Evolutionary conservation across 2,329 filamentous ascomycete genomes (phyloP).

Genomic region (Harringtonia lauricola): DNA sequence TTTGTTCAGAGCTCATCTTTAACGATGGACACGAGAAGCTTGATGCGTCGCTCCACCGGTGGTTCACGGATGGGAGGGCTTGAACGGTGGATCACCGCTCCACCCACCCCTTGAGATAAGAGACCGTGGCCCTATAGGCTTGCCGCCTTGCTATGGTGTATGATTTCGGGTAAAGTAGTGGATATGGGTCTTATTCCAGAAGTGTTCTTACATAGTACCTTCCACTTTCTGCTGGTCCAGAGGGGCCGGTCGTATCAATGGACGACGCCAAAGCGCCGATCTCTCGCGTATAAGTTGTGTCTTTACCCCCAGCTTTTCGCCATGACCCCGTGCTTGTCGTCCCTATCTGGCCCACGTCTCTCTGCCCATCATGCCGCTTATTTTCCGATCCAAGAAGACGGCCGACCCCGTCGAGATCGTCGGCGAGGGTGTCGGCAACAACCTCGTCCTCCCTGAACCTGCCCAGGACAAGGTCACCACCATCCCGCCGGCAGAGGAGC

Average conservation of each 20-base stretch:
- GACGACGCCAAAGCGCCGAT: neutral
- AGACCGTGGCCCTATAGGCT: neutral
- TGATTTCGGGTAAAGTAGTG: neutral
- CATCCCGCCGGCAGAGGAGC: neutral
- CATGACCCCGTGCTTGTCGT: neutral
- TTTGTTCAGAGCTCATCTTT: too few species aligned
- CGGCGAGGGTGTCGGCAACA: neutral
- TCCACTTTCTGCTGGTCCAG: too few species aligned
- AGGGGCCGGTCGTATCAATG: neutral
- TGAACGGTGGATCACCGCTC: too few species aligned
- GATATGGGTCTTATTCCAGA: too few species aligned
- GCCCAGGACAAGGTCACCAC: neutral
- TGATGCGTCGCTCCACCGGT: neutral
- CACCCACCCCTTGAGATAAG: neutral
- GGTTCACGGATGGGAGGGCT: neutral
- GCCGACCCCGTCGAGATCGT: neutral
- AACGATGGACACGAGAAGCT: too few species aligned
- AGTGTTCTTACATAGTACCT: too few species aligned
- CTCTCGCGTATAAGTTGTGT: neutral
- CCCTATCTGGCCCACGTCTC: neutral
- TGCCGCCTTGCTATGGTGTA: neutral
- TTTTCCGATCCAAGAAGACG: neutral
- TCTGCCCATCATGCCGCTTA: neutral
- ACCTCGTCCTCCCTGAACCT: constrained; percentile 1
- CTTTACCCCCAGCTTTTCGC: too few species aligned